Conservation (phyloP, 768 basidiomycete species). For the Panaeolus cyanescens region DNA sequence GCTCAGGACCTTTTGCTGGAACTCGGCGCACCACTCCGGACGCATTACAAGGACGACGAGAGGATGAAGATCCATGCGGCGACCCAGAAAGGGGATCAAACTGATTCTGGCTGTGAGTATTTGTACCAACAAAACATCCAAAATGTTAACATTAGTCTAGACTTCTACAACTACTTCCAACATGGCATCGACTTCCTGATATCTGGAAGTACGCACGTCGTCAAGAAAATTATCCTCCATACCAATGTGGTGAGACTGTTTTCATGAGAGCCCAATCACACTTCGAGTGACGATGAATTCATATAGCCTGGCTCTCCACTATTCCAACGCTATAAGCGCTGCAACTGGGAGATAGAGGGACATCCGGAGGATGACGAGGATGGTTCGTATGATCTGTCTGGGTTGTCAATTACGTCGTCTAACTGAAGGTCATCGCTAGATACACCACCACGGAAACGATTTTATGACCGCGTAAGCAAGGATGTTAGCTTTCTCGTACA, state of each 20-base stretch:
- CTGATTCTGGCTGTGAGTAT: constrained; percentile 44
- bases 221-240: constrained; percentile 86
- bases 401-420: not conserved
- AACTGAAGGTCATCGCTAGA: constrained; percentile 44
- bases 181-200: constrained; percentile 89
- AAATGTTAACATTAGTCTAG: constrained; percentile 35
- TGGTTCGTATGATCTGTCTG: constrained; percentile 39
- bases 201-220: constrained; percentile 66
- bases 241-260: constrained; percentile 72
- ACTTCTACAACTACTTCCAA: constrained; percentile 94
- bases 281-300: constrained; percentile 2
- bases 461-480: constrained; percentile 62
- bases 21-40: constrained; percentile 74
- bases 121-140: not conserved
- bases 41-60: constrained; percentile 88
- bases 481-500: not conserved
- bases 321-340: constrained; percentile 90
- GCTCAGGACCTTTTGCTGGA: constrained; percentile 81
- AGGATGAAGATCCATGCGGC: constrained; percentile 82
- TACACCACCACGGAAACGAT: constrained; percentile 72
- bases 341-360: constrained; percentile 87
- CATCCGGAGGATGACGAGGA: constrained; percentile 83
- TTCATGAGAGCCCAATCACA: no score
- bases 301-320: constrained; percentile 83
- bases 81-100: constrained; percentile 35